A percentile compares a stretch with the other conserved stretches of the same genome.
phyloP scores from a whole-genome alignment of 129 eudicot genomes.

The Dittrichia graveolens region DNA sequence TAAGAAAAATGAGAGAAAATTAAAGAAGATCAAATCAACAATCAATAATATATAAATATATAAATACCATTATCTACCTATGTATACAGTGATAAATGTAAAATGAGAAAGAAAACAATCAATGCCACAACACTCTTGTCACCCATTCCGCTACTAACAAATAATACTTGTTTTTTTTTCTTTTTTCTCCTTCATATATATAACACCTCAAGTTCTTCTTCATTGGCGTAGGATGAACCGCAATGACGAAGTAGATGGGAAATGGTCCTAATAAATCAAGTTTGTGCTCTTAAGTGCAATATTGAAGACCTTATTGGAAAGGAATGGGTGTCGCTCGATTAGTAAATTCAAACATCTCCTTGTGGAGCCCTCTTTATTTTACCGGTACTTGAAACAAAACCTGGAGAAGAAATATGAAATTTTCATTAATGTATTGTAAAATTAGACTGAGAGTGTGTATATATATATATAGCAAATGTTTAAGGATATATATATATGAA shows the following conservation, averaged over 20 bases:
- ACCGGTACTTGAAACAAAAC: slow-evolving; percentile 22
- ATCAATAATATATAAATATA: slow-evolving; percentile 22
- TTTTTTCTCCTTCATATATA: not conserved
- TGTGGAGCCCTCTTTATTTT: slow-evolving; percentile 37
- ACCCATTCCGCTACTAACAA: slow-evolving; percentile 17
- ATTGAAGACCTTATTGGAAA: slow-evolving; percentile 39
- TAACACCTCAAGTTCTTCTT: slow-evolving; percentile 23
- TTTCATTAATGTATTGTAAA: not conserved
- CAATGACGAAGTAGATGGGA: slow-evolving; percentile 13
- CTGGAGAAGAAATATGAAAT: not conserved
- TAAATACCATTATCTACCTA: slow-evolving; percentile 7
- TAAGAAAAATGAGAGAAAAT: not conserved
- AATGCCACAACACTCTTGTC: slow-evolving; percentile 20
- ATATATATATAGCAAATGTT: not conserved
- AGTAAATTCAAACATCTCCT: slow-evolving; percentile 32
- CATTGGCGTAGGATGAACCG: not conserved
- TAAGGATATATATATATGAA: not conserved
- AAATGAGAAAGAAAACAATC: not conserved
- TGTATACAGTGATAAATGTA: slow-evolving; percentile 24
- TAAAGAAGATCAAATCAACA: not conserved
- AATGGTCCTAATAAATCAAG: slow-evolving; percentile 24
- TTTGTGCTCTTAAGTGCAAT: slow-evolving; percentile 20
- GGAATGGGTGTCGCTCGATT: slow-evolving; percentile 23
- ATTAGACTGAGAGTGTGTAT: not conserved
- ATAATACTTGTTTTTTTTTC: not conserved